Evolutionary conservation across 805 yeast species (phyloP).

Genomic region (Sugiyamaella floridensis): DNA sequence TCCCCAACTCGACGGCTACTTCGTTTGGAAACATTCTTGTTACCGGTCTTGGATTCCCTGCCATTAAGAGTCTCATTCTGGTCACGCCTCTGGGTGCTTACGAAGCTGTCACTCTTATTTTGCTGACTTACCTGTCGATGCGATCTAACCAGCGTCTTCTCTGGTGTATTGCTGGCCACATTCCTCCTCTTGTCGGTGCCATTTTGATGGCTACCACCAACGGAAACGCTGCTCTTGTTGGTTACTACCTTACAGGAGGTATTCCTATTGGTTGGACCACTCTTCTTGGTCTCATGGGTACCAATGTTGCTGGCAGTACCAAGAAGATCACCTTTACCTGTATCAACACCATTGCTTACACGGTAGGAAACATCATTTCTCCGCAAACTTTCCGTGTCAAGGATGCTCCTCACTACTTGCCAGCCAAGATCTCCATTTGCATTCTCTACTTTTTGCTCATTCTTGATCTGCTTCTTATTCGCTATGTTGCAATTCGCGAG

Average conservation of each 20-base stretch:
- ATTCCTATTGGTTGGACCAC: constrained; percentile 29
- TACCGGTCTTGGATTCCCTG: constrained; percentile 29
- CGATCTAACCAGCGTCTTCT: constrained; percentile 13
- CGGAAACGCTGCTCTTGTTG: constrained; percentile 35
- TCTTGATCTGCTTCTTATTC: constrained; percentile 30
- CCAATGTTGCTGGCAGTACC: constrained; percentile 63
- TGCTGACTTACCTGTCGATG: constrained; percentile 27
- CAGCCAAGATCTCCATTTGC: constrained; percentile 45
- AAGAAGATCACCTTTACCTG: constrained; percentile 58
- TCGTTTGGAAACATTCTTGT: constrained; percentile 27
- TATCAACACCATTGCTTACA: constrained; percentile 53
- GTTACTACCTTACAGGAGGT: constrained; percentile 36
- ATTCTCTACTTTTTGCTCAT: constrained; percentile 38
- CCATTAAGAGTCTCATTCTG: constrained; percentile 34
- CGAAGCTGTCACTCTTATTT: constrained; percentile 37
- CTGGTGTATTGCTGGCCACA: constrained; percentile 43
- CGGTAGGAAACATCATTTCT: constrained; percentile 64
- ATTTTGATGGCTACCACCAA: constrained; percentile 39
- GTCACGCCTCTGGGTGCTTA: constrained; percentile 40
- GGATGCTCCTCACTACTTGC: constrained; percentile 55
- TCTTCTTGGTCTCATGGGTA: constrained; percentile 34
- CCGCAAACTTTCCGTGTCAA: constrained; percentile 58
- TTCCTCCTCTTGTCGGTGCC: constrained; percentile 39
- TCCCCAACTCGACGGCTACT: constrained; percentile 34
- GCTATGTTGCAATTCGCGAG: constrained; percentile 29